phyloP scores from a whole-genome alignment of 192 early-diverging fungal species.

The Diversispora eburnea region DNA sequence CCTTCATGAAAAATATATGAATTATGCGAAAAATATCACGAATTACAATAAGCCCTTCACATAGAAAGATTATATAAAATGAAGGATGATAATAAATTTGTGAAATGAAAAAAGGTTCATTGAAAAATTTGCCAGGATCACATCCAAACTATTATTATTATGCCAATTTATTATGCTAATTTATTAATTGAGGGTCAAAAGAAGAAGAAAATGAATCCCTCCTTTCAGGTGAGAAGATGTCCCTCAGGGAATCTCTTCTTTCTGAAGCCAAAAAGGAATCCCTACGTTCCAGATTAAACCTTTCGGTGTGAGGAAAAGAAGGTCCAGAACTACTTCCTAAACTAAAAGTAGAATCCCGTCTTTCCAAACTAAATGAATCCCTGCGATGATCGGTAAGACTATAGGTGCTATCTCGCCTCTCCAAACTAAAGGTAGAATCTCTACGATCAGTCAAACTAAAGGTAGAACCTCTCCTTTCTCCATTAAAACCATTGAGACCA shows the following conservation, averaged over 20 bases:
- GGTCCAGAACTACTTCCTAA: conserved; percentile 4
- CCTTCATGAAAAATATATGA: conserved; percentile 21
- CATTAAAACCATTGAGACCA: conserved; percentile 10
- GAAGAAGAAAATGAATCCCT: conserved; percentile 20
- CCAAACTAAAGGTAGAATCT: conserved; percentile 27
- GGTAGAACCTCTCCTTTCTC: conserved; percentile 21
- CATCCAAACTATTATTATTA: conserved; percentile 1
- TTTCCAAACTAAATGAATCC: conserved; percentile 27
- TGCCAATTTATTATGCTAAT: background rate
- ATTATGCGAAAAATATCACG: background rate
- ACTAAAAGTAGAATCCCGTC: conserved; percentile 25
- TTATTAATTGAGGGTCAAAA: conserved; percentile 22
- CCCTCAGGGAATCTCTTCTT: conserved; percentile 23
- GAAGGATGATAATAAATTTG: background rate
- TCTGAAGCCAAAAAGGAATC: conserved; percentile 11
- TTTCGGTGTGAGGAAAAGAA: background rate
- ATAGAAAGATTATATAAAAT: background rate
- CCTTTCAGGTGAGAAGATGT: conserved; percentile 8
- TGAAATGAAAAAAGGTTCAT: background rate
- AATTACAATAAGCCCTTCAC: background rate
- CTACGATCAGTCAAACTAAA: conserved; percentile 24
- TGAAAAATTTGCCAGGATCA: background rate
- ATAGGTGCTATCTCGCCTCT: conserved; percentile 19
- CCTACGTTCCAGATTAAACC: conserved; percentile 26
- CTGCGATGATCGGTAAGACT: conserved; percentile 12